Conservation (phyloP, 2,329 filamentous ascomycete genomes). For the Aspergillus caelatus region DNA sequence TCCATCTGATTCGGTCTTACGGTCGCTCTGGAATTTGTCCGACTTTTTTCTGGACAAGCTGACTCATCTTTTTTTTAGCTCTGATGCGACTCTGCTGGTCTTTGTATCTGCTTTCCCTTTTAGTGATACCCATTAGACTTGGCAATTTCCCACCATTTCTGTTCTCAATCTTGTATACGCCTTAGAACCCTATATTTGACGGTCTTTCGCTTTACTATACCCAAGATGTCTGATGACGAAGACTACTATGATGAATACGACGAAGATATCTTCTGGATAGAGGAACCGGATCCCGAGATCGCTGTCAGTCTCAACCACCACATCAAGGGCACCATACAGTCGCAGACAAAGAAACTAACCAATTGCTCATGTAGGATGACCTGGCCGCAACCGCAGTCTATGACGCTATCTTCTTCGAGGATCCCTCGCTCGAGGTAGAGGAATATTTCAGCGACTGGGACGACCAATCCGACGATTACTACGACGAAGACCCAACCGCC, state of each 20-base stretch:
- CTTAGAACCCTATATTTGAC: background rate
- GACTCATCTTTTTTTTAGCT: background rate
- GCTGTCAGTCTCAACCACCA: conserved; percentile 30
- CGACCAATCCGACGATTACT: conserved; percentile 49
- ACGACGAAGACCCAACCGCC: conserved; percentile 46
- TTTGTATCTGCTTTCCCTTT: background rate
- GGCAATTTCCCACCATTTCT: background rate
- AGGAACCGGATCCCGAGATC: conserved; percentile 38
- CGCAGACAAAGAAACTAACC: background rate
- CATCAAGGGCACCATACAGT: background rate
- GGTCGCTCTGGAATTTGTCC: background rate
- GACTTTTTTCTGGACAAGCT: background rate
- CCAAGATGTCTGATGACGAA: conserved; percentile 43
- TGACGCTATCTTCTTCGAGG: conserved; percentile 44
- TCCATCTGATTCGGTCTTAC: background rate
- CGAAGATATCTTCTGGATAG: conserved; percentile 38
- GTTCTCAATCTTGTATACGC: background rate
- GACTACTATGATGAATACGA: conserved; percentile 41
- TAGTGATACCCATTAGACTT: background rate
- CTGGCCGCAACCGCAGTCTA: conserved; percentile 45
- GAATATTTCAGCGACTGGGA: conserved; percentile 51
- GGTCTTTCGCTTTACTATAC: background rate
- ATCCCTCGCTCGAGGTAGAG: conserved; percentile 41
- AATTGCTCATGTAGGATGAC: conserved; percentile 39
- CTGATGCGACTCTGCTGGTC: background rate